phyloP scores from a whole-genome alignment of 139 green algal species.

The Asterochloris erici region DNA sequence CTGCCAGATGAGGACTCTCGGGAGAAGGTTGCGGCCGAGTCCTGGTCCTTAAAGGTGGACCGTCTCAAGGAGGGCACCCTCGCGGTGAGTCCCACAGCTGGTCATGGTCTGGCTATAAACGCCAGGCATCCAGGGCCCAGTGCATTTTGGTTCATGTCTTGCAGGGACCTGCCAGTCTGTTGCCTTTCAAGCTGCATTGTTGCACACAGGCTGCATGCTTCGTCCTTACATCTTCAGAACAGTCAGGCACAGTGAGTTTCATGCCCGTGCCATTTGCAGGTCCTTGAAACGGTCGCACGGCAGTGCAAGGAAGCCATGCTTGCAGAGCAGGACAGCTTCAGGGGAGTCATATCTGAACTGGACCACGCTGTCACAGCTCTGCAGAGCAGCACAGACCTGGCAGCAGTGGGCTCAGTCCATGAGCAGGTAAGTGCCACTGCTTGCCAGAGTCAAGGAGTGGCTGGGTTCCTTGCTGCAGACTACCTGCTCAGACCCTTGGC shows the following conservation, averaged over 20 bases:
- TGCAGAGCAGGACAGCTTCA: conserved; percentile 63
- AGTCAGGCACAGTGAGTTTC: neutral
- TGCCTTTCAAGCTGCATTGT: too few species aligned
- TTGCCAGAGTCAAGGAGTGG: too few species aligned
- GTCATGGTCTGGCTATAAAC: too few species aligned
- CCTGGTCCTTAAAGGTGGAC: conserved; percentile 29
- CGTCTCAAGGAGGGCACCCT: conserved; percentile 10
- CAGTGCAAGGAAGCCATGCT: conserved; percentile 53
- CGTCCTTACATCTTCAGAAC: too few species aligned
- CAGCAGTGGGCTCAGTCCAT: conserved; percentile 47
- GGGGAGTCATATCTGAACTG: conserved; percentile 38
- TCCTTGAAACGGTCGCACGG: conserved; percentile 32
- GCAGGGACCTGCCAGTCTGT: too few species aligned
- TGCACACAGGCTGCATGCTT: too few species aligned
- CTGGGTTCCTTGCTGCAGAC: too few species aligned
- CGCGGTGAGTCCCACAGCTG: neutral
- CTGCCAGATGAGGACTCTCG: conserved; percentile 55
- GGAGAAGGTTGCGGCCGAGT: conserved; percentile 41
- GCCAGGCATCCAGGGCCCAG: too few species aligned
- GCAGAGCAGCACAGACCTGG: conserved; percentile 50
- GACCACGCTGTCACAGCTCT: conserved; percentile 23
- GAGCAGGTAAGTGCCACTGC: conserved; percentile 23
- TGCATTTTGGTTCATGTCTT: too few species aligned
- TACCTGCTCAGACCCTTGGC: too few species aligned
- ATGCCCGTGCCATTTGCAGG: neutral